Conservation (phyloP, 2,329 filamentous ascomycete species). For the Cercospora berteroae region DNA sequence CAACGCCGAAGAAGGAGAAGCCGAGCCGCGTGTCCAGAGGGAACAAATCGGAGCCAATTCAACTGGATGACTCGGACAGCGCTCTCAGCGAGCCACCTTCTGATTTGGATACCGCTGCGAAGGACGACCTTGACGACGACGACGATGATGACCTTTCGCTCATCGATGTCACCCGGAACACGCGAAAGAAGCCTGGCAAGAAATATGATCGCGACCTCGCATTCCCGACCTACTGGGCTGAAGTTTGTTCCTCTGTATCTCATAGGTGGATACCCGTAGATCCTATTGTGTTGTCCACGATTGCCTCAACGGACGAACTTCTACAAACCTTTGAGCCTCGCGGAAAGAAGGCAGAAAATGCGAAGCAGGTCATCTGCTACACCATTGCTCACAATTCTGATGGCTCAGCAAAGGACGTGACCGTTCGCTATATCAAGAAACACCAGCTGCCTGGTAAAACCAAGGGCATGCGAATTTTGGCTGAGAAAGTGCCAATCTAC, state of each 20-base stretch:
- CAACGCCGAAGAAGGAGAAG: constrained; percentile 19
- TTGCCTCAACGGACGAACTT: constrained; percentile 71
- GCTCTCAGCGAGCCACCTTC: constrained; percentile 44
- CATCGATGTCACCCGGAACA: constrained; percentile 54
- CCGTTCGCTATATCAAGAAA: constrained; percentile 80
- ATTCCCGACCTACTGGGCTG: constrained; percentile 90
- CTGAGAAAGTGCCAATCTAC: constrained; percentile 78
- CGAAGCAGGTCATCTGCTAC: constrained; percentile 87
- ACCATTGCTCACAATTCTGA: constrained; percentile 79
- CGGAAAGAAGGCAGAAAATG: constrained; percentile 77
- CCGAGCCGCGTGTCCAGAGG: constrained; percentile 30
- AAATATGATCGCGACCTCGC: constrained; percentile 73
- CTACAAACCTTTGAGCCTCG: constrained; percentile 76
- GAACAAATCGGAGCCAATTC: constrained; percentile 42
- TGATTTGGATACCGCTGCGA: constrained; percentile 35
- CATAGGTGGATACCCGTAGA: constrained; percentile 79
- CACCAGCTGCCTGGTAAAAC: constrained; percentile 83
- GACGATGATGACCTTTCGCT: constrained; percentile 61
- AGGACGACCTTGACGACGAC: constrained; percentile 35
- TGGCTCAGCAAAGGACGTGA: constrained; percentile 91
- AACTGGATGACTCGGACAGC: constrained; percentile 52
- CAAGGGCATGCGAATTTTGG: constrained; percentile 74
- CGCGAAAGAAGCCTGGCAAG: constrained; percentile 45
- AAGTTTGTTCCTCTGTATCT: constrained; percentile 78
- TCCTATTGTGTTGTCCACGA: constrained; percentile 64